phyloP scores from a whole-genome alignment of 2,329 filamentous ascomycete species.

The Mycocentrospora acerina region DNA sequence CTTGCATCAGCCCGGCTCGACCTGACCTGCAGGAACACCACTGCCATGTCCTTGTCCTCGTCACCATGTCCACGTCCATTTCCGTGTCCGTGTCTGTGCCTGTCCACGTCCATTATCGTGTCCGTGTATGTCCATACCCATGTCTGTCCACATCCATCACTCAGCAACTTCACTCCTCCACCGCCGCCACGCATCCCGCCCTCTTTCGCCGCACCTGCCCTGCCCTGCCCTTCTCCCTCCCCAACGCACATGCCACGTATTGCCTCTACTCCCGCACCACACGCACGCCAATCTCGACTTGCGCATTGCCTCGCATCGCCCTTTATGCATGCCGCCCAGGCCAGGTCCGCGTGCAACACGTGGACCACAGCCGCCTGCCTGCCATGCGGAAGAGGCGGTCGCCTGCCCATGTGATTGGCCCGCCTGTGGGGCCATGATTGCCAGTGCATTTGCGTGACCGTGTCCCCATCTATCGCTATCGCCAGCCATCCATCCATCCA shows the following conservation, averaged over 20 bases:
- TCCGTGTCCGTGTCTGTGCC: neutral
- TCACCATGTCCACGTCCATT: no score
- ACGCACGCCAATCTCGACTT: constrained; percentile 14
- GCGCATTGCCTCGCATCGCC: constrained; percentile 3
- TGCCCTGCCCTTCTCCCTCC: no score
- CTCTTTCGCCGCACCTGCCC: constrained; percentile 22
- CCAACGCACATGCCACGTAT: constrained; percentile 28
- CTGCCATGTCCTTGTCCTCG: no score
- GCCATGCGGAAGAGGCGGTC: constrained; percentile 10
- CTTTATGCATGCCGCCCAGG: constrained; percentile 8
- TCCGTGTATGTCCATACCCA: constrained; percentile 1
- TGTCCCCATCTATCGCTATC: no score
- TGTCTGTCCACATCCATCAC: neutral
- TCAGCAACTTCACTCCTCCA: constrained; percentile 6
- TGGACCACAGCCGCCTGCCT: constrained; percentile 12
- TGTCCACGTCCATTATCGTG: no score
- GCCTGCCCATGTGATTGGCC: constrained; percentile 8
- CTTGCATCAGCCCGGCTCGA: no score
- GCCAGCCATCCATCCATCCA: no score
- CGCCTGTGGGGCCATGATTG: no score
- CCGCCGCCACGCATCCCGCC: constrained; percentile 1
- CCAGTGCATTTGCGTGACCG: no score
- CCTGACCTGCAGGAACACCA: no score
- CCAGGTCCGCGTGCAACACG: constrained; percentile 18
- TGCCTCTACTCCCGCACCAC: constrained; percentile 10